phyloP scores from a whole-genome alignment of 495 filamentous ascomycete genomes.

The Aspergillus ellipticus region DNA sequence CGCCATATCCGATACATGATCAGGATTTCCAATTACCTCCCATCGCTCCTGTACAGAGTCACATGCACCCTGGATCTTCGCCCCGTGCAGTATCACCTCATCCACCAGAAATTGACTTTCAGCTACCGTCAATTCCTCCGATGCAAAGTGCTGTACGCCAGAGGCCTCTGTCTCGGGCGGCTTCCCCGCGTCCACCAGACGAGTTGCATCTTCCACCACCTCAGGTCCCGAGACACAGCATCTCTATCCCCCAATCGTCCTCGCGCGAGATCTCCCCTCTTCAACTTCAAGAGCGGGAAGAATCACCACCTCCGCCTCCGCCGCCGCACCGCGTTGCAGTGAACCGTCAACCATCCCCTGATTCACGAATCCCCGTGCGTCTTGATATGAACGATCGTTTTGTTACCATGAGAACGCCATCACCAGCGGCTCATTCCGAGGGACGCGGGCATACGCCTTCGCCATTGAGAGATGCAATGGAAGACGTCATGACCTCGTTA shows the following conservation, averaged over 20 bases:
- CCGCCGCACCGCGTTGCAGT: slow-evolving; percentile 39
- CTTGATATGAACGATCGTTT: slow-evolving; percentile 49
- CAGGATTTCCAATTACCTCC: background rate
- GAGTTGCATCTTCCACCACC: slow-evolving; percentile 27
- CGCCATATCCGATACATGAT: slow-evolving; percentile 10
- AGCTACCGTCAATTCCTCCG: background rate
- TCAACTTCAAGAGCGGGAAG: slow-evolving; percentile 32
- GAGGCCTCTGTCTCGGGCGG: slow-evolving; percentile 10
- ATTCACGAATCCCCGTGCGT: slow-evolving; percentile 36
- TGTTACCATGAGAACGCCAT: slow-evolving; percentile 50
- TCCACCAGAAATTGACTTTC: background rate
- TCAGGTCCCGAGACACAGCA: slow-evolving; percentile 25
- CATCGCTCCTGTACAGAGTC: background rate
- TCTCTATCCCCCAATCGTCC: slow-evolving; percentile 26
- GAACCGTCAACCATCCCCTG: slow-evolving; percentile 22
- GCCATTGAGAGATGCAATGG: slow-evolving; percentile 89
- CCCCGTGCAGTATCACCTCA: slow-evolving; percentile 12
- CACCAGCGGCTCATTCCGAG: slow-evolving; percentile 60
- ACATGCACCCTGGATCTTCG: background rate
- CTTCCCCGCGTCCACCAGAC: slow-evolving; percentile 26
- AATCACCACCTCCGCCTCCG: slow-evolving; percentile 45
- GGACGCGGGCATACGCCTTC: slow-evolving; percentile 76
- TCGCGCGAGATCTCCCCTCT: slow-evolving; percentile 37
- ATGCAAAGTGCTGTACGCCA: background rate
- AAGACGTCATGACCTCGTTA: slow-evolving; percentile 95